Percentiles rank a stretch among this genome's conserved stretches.
These are phyloP conservation scores for Pseudocercospora vitis DNA, from an alignment of 2,329 filamentous ascomycete species.

Conservation along the genomic window DNA sequence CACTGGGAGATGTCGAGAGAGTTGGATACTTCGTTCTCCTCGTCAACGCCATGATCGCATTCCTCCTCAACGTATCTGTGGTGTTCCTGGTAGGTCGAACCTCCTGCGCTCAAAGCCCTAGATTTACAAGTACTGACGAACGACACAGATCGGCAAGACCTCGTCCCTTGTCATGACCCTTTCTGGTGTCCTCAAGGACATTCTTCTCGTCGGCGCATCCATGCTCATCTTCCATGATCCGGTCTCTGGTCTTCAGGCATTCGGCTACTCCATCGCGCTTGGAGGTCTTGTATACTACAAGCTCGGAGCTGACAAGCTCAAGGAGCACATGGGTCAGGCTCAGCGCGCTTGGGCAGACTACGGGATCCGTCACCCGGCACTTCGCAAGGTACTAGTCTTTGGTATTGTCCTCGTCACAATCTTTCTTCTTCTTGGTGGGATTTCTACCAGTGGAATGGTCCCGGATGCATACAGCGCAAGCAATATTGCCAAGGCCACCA, in stretches of 20 bases:
- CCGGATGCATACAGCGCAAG: constrained; percentile 30
- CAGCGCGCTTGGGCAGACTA: constrained; percentile 83
- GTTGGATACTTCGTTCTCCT: constrained; percentile 73
- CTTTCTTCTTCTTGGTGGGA: constrained; percentile 65
- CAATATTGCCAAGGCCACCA: constrained; percentile 14
- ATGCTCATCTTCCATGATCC: constrained; percentile 80
- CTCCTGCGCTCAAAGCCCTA: background rate
- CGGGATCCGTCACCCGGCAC: constrained; percentile 70
- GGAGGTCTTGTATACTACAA: constrained; percentile 82
- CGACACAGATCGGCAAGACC: constrained; percentile 74
- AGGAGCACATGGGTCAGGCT: constrained; percentile 71
- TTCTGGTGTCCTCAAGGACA: constrained; percentile 85
- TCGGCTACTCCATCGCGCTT: constrained; percentile 79
- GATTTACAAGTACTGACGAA: background rate
- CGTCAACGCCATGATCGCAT: constrained; percentile 74
- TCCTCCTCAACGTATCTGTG: constrained; percentile 79
- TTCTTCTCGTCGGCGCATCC: constrained; percentile 74
- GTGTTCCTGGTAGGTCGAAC: constrained; percentile 72
- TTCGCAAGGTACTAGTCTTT: constrained; percentile 76
- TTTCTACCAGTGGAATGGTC: constrained; percentile 35
- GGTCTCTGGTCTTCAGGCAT: constrained; percentile 73
- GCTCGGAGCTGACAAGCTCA: constrained; percentile 78
- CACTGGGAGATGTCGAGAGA: constrained; percentile 68
- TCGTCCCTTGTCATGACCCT: constrained; percentile 83
- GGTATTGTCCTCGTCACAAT: constrained; percentile 61